phyloP scores from a whole-genome alignment of 2,329 filamentous ascomycete species.

The Coleophoma eucalyptorum region DNA sequence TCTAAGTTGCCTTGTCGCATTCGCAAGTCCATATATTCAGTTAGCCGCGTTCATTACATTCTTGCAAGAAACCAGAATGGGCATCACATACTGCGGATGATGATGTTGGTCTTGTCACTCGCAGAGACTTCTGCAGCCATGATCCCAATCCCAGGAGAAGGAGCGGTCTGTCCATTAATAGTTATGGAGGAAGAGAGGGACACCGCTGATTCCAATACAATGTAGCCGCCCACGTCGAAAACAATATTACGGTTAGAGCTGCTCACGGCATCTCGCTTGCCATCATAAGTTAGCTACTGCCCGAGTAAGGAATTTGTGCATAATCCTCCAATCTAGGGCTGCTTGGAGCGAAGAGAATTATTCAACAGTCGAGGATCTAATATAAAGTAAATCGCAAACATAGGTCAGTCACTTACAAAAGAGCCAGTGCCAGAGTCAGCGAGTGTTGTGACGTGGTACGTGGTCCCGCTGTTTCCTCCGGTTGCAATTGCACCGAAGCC shows the following conservation, averaged over 20 bases:
- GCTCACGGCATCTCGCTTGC: slow-evolving; percentile 38
- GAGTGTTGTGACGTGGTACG: slow-evolving; percentile 40
- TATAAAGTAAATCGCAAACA: no score
- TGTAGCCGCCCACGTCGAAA: slow-evolving; percentile 41
- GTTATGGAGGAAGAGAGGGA: slow-evolving; percentile 37
- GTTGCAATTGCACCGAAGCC: slow-evolving; percentile 42
- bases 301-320: no score
- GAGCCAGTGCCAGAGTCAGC: slow-evolving; percentile 40
- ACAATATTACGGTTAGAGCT: slow-evolving; percentile 37
- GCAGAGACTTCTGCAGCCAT: slow-evolving; percentile 22
- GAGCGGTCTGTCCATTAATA: slow-evolving; percentile 44
- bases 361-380: no score
- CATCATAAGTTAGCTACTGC: no score
- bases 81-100: slow-evolving; percentile 36
- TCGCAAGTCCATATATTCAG: slow-evolving; percentile 33
- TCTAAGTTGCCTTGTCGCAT: slow-evolving; percentile 50
- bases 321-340: no score
- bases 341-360: no score
- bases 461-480: slow-evolving; percentile 37
- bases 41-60: no score
- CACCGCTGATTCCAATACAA: slow-evolving; percentile 37
- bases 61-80: no score
- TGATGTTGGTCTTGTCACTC: slow-evolving; percentile 31
- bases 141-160: slow-evolving; percentile 36
- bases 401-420: slow-evolving; percentile 16